A percentile compares a stretch with the other conserved stretches of the same genome.
Conservation (phyloP, 352 stramenopile species). For the Globisporangium paroecandrum region DNA sequence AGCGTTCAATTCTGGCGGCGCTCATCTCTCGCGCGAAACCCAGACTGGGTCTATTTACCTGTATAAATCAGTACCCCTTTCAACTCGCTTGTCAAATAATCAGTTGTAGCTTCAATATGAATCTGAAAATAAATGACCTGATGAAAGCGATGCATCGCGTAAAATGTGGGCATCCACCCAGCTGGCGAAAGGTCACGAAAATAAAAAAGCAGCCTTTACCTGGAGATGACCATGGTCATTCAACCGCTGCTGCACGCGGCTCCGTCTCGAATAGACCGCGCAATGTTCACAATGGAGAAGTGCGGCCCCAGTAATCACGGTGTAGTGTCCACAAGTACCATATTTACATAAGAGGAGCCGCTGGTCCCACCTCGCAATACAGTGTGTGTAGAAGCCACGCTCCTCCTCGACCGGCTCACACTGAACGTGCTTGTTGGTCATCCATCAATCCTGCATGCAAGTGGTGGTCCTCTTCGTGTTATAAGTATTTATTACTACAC, state of each 20-base stretch:
- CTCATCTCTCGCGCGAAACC: neutral
- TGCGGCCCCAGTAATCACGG: no score
- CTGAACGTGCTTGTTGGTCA: neutral
- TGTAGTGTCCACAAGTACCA: neutral
- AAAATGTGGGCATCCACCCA: neutral
- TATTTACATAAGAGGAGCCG: neutral
- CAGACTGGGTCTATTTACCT: neutral
- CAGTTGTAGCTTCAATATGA: no score
- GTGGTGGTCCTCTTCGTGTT: no score
- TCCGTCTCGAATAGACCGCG: neutral
- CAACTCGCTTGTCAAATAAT: neutral
- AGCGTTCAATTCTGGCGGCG: conserved; percentile 4
- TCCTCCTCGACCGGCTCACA: neutral
- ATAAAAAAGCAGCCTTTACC: conserved; percentile 1
- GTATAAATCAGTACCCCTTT: conserved; percentile 5
- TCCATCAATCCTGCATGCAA: neutral
- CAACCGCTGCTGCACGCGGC: neutral
- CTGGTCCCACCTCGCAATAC: neutral
- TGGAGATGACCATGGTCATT: neutral
- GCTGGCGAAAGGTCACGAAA: conserved; percentile 3
- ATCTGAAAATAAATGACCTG: neutral
- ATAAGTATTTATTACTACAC: no score
- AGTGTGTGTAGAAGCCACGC: neutral
- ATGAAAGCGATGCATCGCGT: neutral
- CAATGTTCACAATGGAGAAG: neutral